Conservation (phyloP, 352 stramenopile genomes). For the Phytophthora quininea region DNA sequence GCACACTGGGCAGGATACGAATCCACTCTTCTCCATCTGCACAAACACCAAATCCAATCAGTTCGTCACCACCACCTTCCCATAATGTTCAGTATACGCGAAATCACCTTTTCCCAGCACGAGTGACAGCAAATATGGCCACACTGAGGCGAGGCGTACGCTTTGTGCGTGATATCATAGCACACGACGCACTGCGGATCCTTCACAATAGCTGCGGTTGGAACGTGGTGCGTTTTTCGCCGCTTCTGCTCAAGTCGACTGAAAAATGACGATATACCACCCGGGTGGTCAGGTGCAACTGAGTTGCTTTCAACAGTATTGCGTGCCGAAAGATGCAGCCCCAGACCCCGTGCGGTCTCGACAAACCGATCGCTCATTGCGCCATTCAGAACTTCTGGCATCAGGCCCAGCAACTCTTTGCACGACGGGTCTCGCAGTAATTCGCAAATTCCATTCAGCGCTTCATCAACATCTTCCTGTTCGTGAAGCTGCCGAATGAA, state of each 20-base stretch:
- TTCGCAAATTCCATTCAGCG: slow-evolving; percentile 55
- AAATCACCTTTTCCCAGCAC: slow-evolving; percentile 85
- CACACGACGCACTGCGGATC: slow-evolving; percentile 87
- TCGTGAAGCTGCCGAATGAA: slow-evolving; percentile 65
- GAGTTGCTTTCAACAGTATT: slow-evolving; percentile 8
- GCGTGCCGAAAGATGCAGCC: slow-evolving; percentile 36
- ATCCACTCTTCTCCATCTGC: slow-evolving; percentile 79
- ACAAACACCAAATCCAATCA: slow-evolving; percentile 30
- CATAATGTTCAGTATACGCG: slow-evolving; percentile 14
- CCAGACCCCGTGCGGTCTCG: slow-evolving; percentile 37
- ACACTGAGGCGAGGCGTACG: slow-evolving; percentile 71
- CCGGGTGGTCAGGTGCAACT: slow-evolving; percentile 2
- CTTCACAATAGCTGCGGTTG: slow-evolving; percentile 61
- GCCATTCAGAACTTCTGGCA: slow-evolving; percentile 66
- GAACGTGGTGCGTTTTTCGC: slow-evolving; percentile 48
- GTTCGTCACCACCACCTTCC: slow-evolving; percentile 17
- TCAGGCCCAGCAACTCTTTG: slow-evolving; percentile 62
- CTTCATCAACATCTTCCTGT: slow-evolving; percentile 44
- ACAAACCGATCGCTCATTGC: slow-evolving; percentile 57
- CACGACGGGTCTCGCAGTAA: slow-evolving; percentile 47
- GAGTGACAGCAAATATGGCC: slow-evolving; percentile 84
- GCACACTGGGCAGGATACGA: slow-evolving; percentile 77
- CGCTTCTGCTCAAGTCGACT: slow-evolving; percentile 72
- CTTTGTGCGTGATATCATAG: slow-evolving; percentile 82
- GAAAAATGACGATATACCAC: slow-evolving; percentile 58